These are phyloP conservation scores for Pelargonium australe DNA, from an alignment of 441 rosid genomes.

Conservation along the genomic window DNA sequence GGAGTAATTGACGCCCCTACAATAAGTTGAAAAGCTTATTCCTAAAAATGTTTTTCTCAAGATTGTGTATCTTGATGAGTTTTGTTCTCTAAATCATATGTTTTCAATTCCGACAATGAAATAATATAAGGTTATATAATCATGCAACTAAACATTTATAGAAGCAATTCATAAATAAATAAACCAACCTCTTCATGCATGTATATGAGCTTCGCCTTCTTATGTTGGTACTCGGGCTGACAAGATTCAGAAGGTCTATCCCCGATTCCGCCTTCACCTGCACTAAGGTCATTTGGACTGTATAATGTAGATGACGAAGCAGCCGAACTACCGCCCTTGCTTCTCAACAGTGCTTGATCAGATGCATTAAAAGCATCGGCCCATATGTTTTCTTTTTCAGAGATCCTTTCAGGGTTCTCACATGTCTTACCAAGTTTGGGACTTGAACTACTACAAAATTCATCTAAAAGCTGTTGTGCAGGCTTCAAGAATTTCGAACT, in stretches of 20 bases:
- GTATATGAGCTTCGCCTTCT: constrained; percentile 47
- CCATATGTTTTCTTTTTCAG: constrained; percentile 23
- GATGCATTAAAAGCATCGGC: constrained; percentile 19
- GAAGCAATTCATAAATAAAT: background rate
- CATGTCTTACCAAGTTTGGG: constrained; percentile 14
- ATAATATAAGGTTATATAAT: background rate
- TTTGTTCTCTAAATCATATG: background rate
- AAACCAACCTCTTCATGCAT: constrained; percentile 60
- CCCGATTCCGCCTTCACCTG: constrained; percentile 24
- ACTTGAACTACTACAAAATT: constrained; percentile 27
- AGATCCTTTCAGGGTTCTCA: constrained; percentile 18
- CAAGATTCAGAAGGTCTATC: constrained; percentile 29
- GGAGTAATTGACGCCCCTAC: background rate
- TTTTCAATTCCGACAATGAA: background rate
- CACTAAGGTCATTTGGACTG: constrained; percentile 22
- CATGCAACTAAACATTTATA: background rate
- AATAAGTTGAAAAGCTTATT: background rate
- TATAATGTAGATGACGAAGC: constrained; percentile 23
- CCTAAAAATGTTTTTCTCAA: too few species aligned
- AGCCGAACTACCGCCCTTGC: constrained; percentile 20
- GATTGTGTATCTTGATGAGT: too few species aligned
- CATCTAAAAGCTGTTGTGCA: constrained; percentile 49
- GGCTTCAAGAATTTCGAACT: constrained; percentile 54
- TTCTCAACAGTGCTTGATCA: constrained; percentile 16
- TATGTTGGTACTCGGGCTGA: constrained; percentile 44